Evolutionary conservation across 805 yeast species (phyloP).

Genomic region (Yarrowia sp.): DNA sequence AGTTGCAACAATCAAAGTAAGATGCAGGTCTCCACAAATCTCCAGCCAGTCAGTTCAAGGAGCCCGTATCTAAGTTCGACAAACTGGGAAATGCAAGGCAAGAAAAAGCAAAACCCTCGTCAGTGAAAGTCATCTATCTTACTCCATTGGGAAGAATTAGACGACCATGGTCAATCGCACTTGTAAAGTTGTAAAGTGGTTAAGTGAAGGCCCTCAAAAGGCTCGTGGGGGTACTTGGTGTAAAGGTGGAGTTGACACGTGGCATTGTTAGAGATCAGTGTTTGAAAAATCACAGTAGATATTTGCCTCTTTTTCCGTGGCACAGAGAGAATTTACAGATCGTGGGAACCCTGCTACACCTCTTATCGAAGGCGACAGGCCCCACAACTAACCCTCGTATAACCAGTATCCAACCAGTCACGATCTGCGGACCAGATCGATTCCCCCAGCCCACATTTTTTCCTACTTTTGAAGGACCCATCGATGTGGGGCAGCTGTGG

Average conservation of each 20-base stretch:
- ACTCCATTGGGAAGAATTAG: conserved; percentile 23
- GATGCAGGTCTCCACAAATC: neutral
- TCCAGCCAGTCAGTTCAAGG: neutral
- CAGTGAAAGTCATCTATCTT: neutral
- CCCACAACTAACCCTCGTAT: no score
- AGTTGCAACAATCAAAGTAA: neutral
- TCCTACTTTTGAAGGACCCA: no score
- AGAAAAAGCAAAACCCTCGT: neutral
- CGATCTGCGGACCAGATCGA: no score
- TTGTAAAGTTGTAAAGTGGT: neutral
- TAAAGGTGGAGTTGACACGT: neutral
- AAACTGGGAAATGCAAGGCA: conserved; percentile 2
- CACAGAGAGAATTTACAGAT: no score
- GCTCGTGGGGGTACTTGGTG: neutral
- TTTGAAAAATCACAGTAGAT: no score
- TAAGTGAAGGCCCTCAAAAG: neutral
- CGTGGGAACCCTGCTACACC: no score
- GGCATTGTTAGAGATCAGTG: neutral
- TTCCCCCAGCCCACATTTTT: no score
- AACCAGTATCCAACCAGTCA: no score
- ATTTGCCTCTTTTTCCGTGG: no score
- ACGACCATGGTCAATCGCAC: neutral
- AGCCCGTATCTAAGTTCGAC: neutral
- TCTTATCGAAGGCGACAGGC: no score
- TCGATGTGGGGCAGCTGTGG: no score